Conservation (phyloP, 331 rosid genomes). For the Spiraea crenata region DNA sequence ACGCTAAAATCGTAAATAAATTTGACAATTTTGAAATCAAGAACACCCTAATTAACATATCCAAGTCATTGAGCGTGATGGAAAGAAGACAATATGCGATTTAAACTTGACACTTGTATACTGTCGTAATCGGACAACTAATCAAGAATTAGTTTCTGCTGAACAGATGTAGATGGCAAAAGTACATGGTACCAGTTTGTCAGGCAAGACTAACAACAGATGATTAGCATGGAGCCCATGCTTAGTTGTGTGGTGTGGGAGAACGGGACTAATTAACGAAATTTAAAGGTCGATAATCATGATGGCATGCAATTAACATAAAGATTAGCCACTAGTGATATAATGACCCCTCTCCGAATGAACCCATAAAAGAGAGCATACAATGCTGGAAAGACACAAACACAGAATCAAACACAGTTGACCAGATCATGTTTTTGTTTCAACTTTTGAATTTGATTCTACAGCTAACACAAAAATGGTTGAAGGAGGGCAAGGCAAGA, state of each 20-base stretch:
- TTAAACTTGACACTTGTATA: not conserved
- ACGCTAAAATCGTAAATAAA: too few relatives aligned
- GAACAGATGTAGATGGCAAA: not conserved
- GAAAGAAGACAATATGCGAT: not conserved
- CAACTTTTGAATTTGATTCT: slow-evolving; percentile 37
- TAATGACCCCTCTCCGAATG: not conserved
- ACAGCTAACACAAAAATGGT: not conserved
- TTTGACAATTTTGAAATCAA: too few relatives aligned
- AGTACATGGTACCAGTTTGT: slow-evolving; percentile 19
- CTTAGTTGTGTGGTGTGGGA: slow-evolving; percentile 36
- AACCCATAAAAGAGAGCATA: not conserved
- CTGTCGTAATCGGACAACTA: not conserved
- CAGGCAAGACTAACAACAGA: slow-evolving; percentile 36
- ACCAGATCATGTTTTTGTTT: slow-evolving; percentile 4
- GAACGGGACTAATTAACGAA: slow-evolving; percentile 40
- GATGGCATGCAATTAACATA: slow-evolving; percentile 31
- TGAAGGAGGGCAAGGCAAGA: slow-evolving; percentile 53
- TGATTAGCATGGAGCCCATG: slow-evolving; percentile 67
- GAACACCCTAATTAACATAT: not conserved
- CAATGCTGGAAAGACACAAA: slow-evolving; percentile 22
- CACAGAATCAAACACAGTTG: slow-evolving; percentile 20
- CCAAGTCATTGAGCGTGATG: not conserved
- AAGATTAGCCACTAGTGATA: slow-evolving; percentile 14
- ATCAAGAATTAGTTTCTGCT: slow-evolving; percentile 11
- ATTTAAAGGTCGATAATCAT: slow-evolving; percentile 35